A percentile compares a stretch with the other conserved stretches of the same genome.
These are phyloP conservation scores for Ogataea pini DNA, from an alignment of 805 yeast genomes.

Conservation along the genomic window DNA sequence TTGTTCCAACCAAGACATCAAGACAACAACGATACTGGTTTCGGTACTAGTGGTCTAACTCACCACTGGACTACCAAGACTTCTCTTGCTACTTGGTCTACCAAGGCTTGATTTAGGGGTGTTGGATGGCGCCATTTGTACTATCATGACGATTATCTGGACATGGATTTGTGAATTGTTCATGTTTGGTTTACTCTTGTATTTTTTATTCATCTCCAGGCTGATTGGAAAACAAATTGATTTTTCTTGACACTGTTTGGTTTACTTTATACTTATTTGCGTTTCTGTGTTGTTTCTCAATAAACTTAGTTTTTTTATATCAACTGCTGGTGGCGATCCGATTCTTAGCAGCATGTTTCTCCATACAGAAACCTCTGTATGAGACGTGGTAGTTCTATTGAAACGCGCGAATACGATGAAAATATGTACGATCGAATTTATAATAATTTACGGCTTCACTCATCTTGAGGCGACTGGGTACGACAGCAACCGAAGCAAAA, in stretches of 20 bases:
- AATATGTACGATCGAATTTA: too few species aligned
- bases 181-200: constrained; percentile 4
- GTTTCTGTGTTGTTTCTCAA: constrained; percentile 14
- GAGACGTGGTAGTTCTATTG: too few species aligned
- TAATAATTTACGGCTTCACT: too few species aligned
- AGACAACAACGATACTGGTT: constrained; percentile 82
- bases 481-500: too few species aligned
- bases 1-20: constrained; percentile 87
- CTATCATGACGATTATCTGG: constrained; percentile 5
- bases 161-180: not conserved
- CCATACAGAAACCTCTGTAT: too few species aligned
- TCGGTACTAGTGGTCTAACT: constrained; percentile 36
- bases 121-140: constrained; percentile 7
- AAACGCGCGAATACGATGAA: too few species aligned
- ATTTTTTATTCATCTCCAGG: constrained; percentile 7
- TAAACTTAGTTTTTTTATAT: constrained; percentile 8
- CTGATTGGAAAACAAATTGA: constrained; percentile 1
- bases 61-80: constrained; percentile 51
- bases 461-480: too few species aligned
- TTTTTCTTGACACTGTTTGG: constrained; percentile 1
- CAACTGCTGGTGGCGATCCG: too few species aligned
- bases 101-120: constrained; percentile 41
- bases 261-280: constrained; percentile 7
- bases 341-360: too few species aligned
- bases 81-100: constrained; percentile 47